These are phyloP conservation scores for Beauveria scarabaeidicola DNA, from an alignment of 2,329 filamentous ascomycete genomes.

Conservation along the genomic window DNA sequence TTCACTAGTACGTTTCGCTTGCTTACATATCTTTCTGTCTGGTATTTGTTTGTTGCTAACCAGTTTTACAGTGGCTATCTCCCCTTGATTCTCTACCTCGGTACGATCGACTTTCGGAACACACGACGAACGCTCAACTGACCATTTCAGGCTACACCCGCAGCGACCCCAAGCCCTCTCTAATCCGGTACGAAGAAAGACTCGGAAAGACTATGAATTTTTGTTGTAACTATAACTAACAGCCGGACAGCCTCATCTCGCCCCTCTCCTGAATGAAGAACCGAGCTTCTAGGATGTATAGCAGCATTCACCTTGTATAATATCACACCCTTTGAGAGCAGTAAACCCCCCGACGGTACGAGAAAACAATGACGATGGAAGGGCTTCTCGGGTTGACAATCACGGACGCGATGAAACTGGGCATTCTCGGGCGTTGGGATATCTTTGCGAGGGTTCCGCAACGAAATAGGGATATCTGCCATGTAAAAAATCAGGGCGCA, in stretches of 20 bases:
- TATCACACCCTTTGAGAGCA: background rate
- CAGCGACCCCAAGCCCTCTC: conserved; percentile 80
- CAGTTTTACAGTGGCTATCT: conserved; percentile 68
- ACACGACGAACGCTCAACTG: conserved; percentile 15
- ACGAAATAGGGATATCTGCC: background rate
- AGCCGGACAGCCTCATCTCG: conserved; percentile 45
- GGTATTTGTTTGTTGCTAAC: conserved; percentile 25
- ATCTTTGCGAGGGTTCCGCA: background rate
- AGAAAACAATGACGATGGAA: background rate
- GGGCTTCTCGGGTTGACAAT: background rate
- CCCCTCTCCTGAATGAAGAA: conserved; percentile 47
- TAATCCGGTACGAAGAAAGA: conserved; percentile 41
- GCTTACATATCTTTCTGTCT: background rate
- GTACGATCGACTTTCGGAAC: conserved; percentile 38
- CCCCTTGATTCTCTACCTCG: conserved; percentile 92
- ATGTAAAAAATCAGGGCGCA: background rate
- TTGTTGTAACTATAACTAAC: conserved; percentile 17
- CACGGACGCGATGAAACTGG: background rate
- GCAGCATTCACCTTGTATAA: conserved; percentile 1
- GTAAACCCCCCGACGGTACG: background rate
- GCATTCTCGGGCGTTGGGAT: conserved; percentile 1
- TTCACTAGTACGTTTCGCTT: conserved; percentile 72
- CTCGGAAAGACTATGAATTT: no score
- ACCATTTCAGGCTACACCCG: conserved; percentile 69
- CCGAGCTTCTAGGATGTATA: background rate